Percentiles rank a stretch among this genome's conserved stretches.
These are phyloP conservation scores for Dendrocalamus sinicus DNA, from an alignment of 176 grass and related monocot genomes.

Conservation along the genomic window DNA sequence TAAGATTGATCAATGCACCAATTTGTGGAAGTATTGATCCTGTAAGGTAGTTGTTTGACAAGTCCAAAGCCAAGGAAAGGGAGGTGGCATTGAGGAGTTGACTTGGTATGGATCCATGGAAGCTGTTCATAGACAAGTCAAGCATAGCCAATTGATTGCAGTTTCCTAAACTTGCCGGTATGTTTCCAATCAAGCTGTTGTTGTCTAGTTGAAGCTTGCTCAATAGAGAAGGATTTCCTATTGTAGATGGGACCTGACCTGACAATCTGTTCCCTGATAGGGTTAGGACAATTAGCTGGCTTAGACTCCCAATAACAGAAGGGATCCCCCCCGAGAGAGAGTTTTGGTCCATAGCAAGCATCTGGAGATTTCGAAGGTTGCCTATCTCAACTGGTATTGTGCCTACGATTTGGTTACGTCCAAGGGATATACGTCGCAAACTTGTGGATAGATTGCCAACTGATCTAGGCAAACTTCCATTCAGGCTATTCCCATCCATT, in stretches of 20 bases:
- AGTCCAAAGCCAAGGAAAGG: not conserved
- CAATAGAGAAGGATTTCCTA: slow-evolving; percentile 47
- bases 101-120: not conserved
- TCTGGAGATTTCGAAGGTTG: slow-evolving; percentile 32
- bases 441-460: slow-evolving; percentile 38
- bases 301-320: slow-evolving; percentile 25
- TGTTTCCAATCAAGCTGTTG: slow-evolving; percentile 27
- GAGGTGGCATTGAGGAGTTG: not conserved
- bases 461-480: slow-evolving; percentile 34
- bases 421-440: slow-evolving; percentile 5
- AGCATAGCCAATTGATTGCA: not conserved
- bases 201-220: slow-evolving; percentile 20
- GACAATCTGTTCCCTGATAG: slow-evolving; percentile 48
- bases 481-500: not conserved
- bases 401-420: slow-evolving; percentile 19
- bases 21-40: not conserved
- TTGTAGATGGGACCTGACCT: slow-evolving; percentile 34
- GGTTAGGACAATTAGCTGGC: not conserved
- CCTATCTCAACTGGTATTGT: slow-evolving; percentile 34
- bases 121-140: not conserved
- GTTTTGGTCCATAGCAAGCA: slow-evolving; percentile 34
- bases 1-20: not conserved
- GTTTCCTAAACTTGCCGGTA: not conserved
- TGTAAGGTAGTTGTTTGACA: not conserved
- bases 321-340: slow-evolving; percentile 36